Conservation (phyloP, 257 asterid species). For the Solanum lycopersicoides region DNA sequence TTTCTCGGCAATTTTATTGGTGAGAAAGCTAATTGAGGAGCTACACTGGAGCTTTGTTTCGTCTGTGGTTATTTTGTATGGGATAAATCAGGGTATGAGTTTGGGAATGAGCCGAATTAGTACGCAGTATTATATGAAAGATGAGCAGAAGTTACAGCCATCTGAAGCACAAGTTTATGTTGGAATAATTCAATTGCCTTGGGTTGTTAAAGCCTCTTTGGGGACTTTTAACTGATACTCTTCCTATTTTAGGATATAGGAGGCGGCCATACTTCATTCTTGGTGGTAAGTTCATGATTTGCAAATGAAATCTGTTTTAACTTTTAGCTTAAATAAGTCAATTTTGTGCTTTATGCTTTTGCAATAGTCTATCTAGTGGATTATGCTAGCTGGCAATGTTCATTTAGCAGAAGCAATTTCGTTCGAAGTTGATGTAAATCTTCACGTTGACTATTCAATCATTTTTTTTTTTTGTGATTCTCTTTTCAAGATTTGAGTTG, state of each 20-base stretch:
- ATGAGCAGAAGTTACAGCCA: constrained; percentile 58
- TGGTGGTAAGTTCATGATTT: constrained; percentile 22
- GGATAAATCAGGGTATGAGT: constrained; percentile 55
- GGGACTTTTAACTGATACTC: constrained; percentile 56
- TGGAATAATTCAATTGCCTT: constrained; percentile 56
- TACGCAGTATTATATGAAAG: constrained; percentile 69
- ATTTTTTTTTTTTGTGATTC: neutral
- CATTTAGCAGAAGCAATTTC: neutral
- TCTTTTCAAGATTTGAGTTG: neutral
- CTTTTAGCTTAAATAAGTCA: neutral
- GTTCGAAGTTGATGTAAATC: neutral
- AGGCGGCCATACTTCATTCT: constrained; percentile 47
- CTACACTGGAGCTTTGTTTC: constrained; percentile 44
- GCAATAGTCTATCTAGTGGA: neutral
- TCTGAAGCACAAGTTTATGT: constrained; percentile 50
- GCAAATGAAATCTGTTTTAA: neutral
- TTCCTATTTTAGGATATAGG: constrained; percentile 44
- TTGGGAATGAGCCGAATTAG: constrained; percentile 43
- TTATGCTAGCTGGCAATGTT: neutral
- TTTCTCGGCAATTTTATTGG: constrained; percentile 47
- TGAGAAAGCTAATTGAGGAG: constrained; percentile 33
- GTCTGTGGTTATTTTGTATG: constrained; percentile 47
- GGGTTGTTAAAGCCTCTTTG: constrained; percentile 70
- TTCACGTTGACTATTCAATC: neutral
- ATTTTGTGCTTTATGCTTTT: neutral